Percentiles rank a stretch among this genome's conserved stretches.
These are phyloP conservation scores for Phialophora verrucosa DNA, from an alignment of 2,329 filamentous ascomycete species.

Conservation along the genomic window DNA sequence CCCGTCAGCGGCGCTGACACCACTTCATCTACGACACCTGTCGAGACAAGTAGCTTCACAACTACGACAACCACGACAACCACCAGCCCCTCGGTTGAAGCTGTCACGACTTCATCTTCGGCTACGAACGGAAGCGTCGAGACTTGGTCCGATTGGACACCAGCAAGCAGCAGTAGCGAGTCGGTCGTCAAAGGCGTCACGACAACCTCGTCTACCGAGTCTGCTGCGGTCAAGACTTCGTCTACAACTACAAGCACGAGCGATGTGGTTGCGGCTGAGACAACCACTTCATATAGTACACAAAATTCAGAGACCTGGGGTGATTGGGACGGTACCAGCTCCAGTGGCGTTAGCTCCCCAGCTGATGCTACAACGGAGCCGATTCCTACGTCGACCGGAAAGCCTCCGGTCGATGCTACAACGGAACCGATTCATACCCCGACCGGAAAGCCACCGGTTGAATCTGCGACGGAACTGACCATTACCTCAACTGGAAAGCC, in stretches of 20 bases:
- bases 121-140: constrained; percentile 10
- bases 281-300: background rate
- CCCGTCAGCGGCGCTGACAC: constrained; percentile 5
- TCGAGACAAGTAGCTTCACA: background rate
- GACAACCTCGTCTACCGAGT: background rate
- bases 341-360: background rate
- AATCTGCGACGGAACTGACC: background rate
- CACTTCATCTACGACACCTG: constrained; percentile 4
- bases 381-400: background rate
- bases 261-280: constrained; percentile 3
- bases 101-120: constrained; percentile 15
- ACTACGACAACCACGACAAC: constrained; percentile 8
- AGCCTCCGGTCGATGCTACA: background rate
- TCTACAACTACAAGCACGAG: constrained; percentile 8
- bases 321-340: constrained; percentile 13
- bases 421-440: background rate
- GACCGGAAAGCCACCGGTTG: background rate
- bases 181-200: background rate
- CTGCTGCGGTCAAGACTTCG: background rate
- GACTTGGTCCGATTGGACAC: constrained; percentile 13
- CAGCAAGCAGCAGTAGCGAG: constrained; percentile 5
- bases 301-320: constrained; percentile 13
- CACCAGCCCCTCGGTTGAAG: constrained; percentile 2
- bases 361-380: background rate
- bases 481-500: background rate